These are phyloP conservation scores for Onygenales sp. DNA, from an alignment of 2,329 filamentous ascomycete genomes.

Conservation along the genomic window DNA sequence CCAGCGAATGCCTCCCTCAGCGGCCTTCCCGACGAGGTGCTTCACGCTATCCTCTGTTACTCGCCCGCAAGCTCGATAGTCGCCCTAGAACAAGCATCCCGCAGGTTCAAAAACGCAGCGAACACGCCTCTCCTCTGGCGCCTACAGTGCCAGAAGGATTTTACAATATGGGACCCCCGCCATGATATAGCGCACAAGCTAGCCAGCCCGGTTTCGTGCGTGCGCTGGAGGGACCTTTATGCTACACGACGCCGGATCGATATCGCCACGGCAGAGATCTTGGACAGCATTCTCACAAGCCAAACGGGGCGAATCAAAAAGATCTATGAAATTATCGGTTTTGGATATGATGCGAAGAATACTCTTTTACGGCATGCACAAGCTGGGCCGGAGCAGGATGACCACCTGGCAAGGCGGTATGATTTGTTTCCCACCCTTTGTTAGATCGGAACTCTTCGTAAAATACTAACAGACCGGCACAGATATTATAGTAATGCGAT, in stretches of 20 bases:
- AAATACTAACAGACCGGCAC: conserved; percentile 4
- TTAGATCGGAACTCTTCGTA: neutral
- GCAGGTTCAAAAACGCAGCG: conserved; percentile 54
- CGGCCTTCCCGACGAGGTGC: conserved; percentile 69
- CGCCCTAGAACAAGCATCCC: conserved; percentile 51
- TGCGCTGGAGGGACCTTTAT: conserved; percentile 68
- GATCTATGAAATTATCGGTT: conserved; percentile 59
- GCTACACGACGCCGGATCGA: conserved; percentile 47
- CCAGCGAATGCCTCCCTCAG: conserved; percentile 3
- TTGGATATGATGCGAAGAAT: conserved; percentile 85
- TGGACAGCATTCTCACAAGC: conserved; percentile 62
- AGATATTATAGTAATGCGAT: conserved; percentile 68
- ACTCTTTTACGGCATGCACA: conserved; percentile 59
- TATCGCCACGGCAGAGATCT: conserved; percentile 39
- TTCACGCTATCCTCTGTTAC: conserved; percentile 66
- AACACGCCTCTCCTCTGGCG: conserved; percentile 73
- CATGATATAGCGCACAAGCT: conserved; percentile 55
- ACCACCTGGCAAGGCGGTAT: conserved; percentile 57
- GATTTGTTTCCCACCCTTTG: conserved; percentile 8
- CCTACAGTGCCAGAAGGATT: conserved; percentile 58
- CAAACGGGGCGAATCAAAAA: conserved; percentile 61
- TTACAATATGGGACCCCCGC: conserved; percentile 63
- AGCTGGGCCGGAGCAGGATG: conserved; percentile 51
- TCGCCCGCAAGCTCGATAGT: conserved; percentile 43
- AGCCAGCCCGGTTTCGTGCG: conserved; percentile 41